These are phyloP conservation scores for Tetrapisispora pingtungensis DNA, from an alignment of 805 yeast species.

Conservation along the genomic window DNA sequence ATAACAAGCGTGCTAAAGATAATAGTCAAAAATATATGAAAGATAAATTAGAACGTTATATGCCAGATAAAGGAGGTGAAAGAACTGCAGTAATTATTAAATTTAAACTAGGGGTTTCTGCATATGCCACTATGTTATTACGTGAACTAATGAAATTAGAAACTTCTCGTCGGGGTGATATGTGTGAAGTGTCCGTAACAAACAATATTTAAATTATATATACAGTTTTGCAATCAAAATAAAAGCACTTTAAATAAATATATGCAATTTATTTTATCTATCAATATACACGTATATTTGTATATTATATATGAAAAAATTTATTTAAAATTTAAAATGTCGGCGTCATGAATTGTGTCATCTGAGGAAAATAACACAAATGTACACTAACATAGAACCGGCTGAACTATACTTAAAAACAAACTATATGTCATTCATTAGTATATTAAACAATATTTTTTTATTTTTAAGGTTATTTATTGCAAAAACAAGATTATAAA, in stretches of 20 bases:
- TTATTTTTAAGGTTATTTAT: no score
- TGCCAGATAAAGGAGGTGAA: conserved; percentile 33
- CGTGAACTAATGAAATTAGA: conserved; percentile 81
- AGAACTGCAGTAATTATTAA: conserved; percentile 64
- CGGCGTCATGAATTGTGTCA: no score
- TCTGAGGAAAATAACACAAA: no score
- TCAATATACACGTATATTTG: no score
- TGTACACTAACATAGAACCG: no score
- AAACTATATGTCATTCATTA: no score
- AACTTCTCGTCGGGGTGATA: conserved; percentile 46
- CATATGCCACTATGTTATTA: conserved; percentile 96
- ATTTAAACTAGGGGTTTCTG: conserved; percentile 71
- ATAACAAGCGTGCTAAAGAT: conserved; percentile 27
- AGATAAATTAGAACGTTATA: conserved; percentile 25
- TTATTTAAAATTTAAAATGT: no score
- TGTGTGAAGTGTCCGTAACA: conserved; percentile 32
- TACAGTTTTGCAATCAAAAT: not conserved
- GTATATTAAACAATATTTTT: no score
- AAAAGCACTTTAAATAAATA: not conserved
- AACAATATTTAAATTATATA: not conserved
- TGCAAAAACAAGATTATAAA: no score
- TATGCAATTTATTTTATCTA: no score
- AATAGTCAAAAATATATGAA: conserved; percentile 26
- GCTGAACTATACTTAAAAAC: no score
- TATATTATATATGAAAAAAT: no score